Conservation (phyloP, 805 yeast species). For the Zygosaccharomyces lentus region DNA sequence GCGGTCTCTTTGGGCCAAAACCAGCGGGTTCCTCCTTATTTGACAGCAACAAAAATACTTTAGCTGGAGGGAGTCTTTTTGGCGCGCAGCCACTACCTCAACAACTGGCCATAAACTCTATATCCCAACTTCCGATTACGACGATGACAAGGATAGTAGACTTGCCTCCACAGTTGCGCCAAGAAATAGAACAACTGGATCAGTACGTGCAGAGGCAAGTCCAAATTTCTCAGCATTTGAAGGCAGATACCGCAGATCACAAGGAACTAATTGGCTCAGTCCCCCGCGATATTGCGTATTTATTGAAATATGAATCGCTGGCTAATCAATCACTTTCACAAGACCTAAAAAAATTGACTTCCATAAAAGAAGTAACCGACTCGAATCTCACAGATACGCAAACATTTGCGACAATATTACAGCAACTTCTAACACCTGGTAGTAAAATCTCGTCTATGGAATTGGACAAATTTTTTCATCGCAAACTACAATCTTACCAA, state of each 20-base stretch:
- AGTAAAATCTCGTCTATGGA: constrained; percentile 53
- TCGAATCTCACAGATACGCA: constrained; percentile 44
- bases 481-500: constrained; percentile 36
- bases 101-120: constrained; percentile 41
- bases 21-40: constrained; percentile 33
- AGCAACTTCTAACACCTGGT: constrained; percentile 50
- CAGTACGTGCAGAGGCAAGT: constrained; percentile 71
- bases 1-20: constrained; percentile 23
- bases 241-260: constrained; percentile 59
- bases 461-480: constrained; percentile 53
- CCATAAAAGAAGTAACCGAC: constrained; percentile 43
- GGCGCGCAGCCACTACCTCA: constrained; percentile 27
- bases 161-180: constrained; percentile 64
- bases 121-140: constrained; percentile 48
- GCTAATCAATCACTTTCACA: constrained; percentile 59
- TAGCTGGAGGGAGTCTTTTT: constrained; percentile 16
- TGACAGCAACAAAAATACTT: constrained; percentile 27
- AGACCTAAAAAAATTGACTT: constrained; percentile 44
- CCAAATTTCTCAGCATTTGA: constrained; percentile 62
- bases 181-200: constrained; percentile 66
- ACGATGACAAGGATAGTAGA: constrained; percentile 75
- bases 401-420: constrained; percentile 49
- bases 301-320: constrained; percentile 56
- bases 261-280: constrained; percentile 60
- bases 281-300: constrained; percentile 65